Evolutionary conservation across 768 basidiomycete genomes (phyloP), one percentile per base, ranked within the genome.

Genomic region (Chalciporus sphaerocephalus): DNA sequence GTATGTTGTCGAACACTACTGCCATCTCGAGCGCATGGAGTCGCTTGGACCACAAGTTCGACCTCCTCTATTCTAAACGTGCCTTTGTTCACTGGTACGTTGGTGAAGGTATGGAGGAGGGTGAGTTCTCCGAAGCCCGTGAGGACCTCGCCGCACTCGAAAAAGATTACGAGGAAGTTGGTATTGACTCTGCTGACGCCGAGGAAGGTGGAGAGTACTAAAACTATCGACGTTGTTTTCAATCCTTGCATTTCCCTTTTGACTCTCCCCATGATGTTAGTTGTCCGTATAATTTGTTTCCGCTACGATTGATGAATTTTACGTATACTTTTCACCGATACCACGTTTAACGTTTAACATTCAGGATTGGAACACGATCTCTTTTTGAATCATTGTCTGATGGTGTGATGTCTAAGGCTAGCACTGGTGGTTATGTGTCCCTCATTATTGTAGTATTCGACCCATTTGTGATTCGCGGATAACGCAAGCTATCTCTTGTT

Each of bases 71-170:
- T 72, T 84, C 83, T 67, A 65, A 83, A 74, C 75, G 80, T 54
- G 70, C 68, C 18, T 68, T 77, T 53, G 72, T 75, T 8, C 74
- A 78, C 63, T 75, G 78, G 79, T 80, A 88, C 65, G 83, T 85
- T 48, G 81, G 84, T 50, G 83, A 86, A 66, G 82, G 84, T 62
- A 87, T 86, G 82, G 81, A 86, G 65, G 83, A 86, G 79, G 95
- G 95, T 66, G 95, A 99, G 73, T 97, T 98, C 74, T 94, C 92
- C 16, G 95, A 97, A 74, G 95, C 95, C 16, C 87, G 95, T 49
- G 96, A 99, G 73, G 95, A 99, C 67, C 85, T 99, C 47, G 96
- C 95, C n/a, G 95, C 95, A n/a, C 83, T 99, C 44, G 95, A 97
- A 77, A 96, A 92, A 69, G 92, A 92, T 55, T 93, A 92, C 58